Evolutionary conservation across 2,329 filamentous ascomycete genomes (phyloP), one percentile per base, ranked within the genome.

Genomic region (Capronia epimyces): DNA sequence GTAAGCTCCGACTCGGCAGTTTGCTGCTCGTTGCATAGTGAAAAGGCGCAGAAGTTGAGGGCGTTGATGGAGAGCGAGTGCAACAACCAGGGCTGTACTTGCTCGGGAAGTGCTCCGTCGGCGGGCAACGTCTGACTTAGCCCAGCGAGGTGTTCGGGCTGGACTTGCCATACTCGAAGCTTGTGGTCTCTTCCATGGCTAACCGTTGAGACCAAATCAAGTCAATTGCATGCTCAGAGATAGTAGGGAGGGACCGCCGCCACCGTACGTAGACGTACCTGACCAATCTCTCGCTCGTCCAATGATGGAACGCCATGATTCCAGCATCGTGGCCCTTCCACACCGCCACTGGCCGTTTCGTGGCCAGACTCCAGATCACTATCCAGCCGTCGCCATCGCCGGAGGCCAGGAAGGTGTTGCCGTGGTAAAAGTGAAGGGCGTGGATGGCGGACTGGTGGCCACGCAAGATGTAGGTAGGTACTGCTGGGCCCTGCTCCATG

Each of bases 141-240:
- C 20, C 31, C 42, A 7, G 40, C 73, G 13, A 72, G 67, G 18
- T 74, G 66, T 62, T 93, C 85, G 48, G 86, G 80, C 10, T 75
- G 70, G 12, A 96, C 66, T 63, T 86, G 84, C 93, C 93, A 98
- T 15, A 95, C 84, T 18, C 86, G 77, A 42, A 97, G 76, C 63
- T 83, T 87, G 66, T 93, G 86, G 66, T 98, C 93, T 66, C 93
- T 81, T 12, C 91, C 91, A 70, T 97, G 90, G 29, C 90, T 96
- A 24, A 13, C 2, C 25, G n/a, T 12, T n/a, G 25, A n/a, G n/a
- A n/a, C n/a, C n/a, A n/a, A n/a, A n/a, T 45, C 20, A 40, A 6
- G 25, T 27, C 25, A 27, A 10, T 27, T 6, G 25, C 25, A 27
- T 27, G 25, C 10, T 10, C 25, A 27, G 6, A 27, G 6, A 27